Evolutionary conservation across 768 basidiomycete species (phyloP).

Genomic region (Mycena metata): DNA sequence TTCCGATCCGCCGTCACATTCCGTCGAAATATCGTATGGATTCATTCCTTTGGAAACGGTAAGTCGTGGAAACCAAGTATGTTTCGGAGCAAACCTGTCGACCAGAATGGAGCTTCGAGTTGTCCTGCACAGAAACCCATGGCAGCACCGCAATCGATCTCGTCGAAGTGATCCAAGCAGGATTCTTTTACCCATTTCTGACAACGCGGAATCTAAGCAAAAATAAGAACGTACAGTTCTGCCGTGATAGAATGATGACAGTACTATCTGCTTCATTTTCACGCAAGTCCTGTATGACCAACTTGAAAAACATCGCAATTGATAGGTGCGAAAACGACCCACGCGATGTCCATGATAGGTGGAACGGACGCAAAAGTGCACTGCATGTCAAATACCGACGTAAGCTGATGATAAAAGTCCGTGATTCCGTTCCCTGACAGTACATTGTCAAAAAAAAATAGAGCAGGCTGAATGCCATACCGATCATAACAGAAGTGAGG

Average conservation of each 20-base stretch:
- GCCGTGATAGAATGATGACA: constrained; percentile 37
- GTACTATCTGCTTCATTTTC: constrained; percentile 58
- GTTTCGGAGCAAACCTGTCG: constrained; percentile 49
- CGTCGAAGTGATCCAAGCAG: constrained; percentile 77
- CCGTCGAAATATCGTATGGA: constrained; percentile 70
- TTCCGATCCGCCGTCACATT: constrained; percentile 23
- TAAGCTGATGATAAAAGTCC: constrained; percentile 52
- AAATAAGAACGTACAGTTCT: constrained; percentile 56
- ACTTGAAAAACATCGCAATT: background rate
- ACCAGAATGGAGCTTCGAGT: constrained; percentile 61
- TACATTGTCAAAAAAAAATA: constrained; percentile 21
- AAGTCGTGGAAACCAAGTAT: background rate
- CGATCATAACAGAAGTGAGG: constrained; percentile 62
- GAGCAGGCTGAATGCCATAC: background rate
- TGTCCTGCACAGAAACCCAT: constrained; percentile 73
- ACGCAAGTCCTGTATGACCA: constrained; percentile 50
- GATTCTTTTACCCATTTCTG: constrained; percentile 63
- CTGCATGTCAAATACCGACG: constrained; percentile 60
- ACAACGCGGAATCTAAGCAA: constrained; percentile 67
- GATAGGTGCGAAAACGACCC: constrained; percentile 22
- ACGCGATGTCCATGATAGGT: constrained; percentile 53
- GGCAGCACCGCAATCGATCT: constrained; percentile 75
- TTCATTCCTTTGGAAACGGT: constrained; percentile 52
- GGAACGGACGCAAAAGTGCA: constrained; percentile 58
- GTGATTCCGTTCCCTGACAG: constrained; percentile 59